Percentiles rank a stretch among this genome's conserved stretches.
Conservation (phyloP, 306 rosid genomes). For the Pueraria montana region DNA sequence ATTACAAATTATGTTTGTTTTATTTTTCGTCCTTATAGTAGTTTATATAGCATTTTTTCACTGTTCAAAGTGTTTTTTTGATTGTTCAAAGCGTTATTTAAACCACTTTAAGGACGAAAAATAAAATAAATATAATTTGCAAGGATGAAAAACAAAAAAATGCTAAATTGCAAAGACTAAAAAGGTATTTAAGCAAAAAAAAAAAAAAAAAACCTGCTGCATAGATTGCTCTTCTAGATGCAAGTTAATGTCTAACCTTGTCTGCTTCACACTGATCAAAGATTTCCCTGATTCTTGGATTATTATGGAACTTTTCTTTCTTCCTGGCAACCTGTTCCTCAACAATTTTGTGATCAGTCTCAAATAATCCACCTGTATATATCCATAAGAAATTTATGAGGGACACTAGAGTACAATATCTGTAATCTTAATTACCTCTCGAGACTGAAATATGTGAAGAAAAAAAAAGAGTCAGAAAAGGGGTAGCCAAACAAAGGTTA, state of each 20-base stretch:
- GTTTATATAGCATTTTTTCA: too few species aligned
- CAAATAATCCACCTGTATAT: constrained; percentile 62
- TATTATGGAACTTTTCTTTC: constrained; percentile 55
- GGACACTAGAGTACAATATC: background rate
- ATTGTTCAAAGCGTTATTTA: too few species aligned
- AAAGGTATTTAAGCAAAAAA: too few species aligned
- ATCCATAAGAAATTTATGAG: background rate
- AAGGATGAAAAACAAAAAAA: too few species aligned
- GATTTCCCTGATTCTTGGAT: constrained; percentile 53
- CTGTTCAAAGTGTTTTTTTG: too few species aligned
- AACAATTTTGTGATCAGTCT: constrained; percentile 51
- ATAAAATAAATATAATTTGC: too few species aligned
- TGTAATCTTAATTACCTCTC: background rate
- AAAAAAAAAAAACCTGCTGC: too few species aligned
- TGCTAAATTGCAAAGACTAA: too few species aligned
- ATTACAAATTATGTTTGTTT: too few species aligned
- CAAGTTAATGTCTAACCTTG: constrained; percentile 57
- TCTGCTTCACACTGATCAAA: constrained; percentile 50
- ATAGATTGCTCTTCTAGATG: background rate
- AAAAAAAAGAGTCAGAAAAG: background rate
- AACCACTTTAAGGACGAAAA: too few species aligned
- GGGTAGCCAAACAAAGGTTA: background rate
- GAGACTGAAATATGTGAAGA: background rate
- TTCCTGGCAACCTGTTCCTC: constrained; percentile 61
- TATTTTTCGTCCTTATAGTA: too few species aligned